These are phyloP conservation scores for Diplodia intermedia DNA, from an alignment of 2,329 filamentous ascomycete genomes.

Conservation along the genomic window DNA sequence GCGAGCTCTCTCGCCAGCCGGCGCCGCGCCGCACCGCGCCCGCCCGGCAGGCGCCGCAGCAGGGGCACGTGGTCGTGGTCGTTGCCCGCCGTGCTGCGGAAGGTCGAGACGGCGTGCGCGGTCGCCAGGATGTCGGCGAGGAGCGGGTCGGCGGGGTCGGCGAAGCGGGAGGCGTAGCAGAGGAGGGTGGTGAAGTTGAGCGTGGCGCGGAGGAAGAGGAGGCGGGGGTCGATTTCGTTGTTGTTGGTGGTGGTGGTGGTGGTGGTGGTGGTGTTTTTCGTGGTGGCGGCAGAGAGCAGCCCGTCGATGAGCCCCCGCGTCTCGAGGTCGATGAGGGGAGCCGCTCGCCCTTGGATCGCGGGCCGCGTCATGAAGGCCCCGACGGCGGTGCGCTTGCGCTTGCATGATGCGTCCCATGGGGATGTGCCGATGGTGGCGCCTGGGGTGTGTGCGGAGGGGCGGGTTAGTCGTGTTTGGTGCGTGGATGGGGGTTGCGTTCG, in stretches of 20 bases:
- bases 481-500: too few relatives aligned
- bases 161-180: conserved; percentile 29
- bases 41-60: conserved; percentile 13
- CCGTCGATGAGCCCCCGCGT: conserved; percentile 17
- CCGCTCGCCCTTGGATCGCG: conserved; percentile 20
- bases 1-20: conserved; percentile 7
- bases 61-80: conserved; percentile 26
- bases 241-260: not conserved
- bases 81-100: conserved; percentile 31
- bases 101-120: conserved; percentile 19
- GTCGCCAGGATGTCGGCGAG: conserved; percentile 27
- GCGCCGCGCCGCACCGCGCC: not conserved
- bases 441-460: not conserved
- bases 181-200: conserved; percentile 30
- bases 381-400: conserved; percentile 32
- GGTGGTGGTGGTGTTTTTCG: too few relatives aligned
- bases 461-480: too few relatives aligned
- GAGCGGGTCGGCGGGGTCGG: conserved; percentile 18
- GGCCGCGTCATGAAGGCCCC: conserved; percentile 30
- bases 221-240: conserved; percentile 16
- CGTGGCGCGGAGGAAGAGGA: conserved; percentile 25
- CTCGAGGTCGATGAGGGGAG: conserved; percentile 23
- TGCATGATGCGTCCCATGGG: conserved; percentile 29
- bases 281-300: not conserved
- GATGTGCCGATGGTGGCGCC: conserved; percentile 29